phyloP scores from a whole-genome alignment of 768 basidiomycete genomes.

The Pholiota conissans region DNA sequence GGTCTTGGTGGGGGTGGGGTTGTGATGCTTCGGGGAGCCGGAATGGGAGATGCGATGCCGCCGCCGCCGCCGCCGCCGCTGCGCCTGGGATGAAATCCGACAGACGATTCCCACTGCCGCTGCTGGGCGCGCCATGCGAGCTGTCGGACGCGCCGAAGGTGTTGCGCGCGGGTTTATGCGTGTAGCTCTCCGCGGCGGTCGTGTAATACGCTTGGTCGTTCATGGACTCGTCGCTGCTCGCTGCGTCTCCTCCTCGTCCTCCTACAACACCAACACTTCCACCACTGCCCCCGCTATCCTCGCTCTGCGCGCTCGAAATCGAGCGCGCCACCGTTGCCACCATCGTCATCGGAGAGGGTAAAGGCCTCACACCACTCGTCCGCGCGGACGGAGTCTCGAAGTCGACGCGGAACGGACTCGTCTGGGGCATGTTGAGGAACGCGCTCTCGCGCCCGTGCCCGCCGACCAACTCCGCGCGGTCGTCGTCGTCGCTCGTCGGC shows the following conservation, averaged over 20 bases:
- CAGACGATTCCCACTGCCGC: neutral
- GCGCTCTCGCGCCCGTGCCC: slow-evolving; percentile 12
- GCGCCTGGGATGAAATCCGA: slow-evolving; percentile 19
- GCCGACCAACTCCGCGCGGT: slow-evolving; percentile 6
- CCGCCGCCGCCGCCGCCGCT: slow-evolving; percentile 6
- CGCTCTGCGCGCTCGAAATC: neutral
- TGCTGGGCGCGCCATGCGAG: neutral
- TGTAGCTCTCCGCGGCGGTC: slow-evolving; percentile 4
- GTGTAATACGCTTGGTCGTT: slow-evolving; percentile 6
- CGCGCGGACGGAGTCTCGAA: slow-evolving; percentile 25
- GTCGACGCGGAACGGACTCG: slow-evolving; percentile 50
- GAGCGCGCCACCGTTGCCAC: no score
- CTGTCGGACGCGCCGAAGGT: slow-evolving; percentile 5
- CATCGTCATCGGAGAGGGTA: neutral
- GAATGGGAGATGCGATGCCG: slow-evolving; percentile 18
- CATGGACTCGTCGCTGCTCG: slow-evolving; percentile 5
- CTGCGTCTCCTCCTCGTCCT: no score
- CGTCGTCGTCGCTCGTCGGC: slow-evolving; percentile 7
- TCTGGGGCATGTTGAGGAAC: slow-evolving; percentile 35
- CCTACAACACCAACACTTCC: neutral
- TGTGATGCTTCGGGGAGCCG: slow-evolving; percentile 19
- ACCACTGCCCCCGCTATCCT: neutral
- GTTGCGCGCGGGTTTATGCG: slow-evolving; percentile 9
- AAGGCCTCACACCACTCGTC: slow-evolving; percentile 1
- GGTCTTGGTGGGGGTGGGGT: neutral